A percentile compares a stretch with the other conserved stretches of the same genome.
phyloP scores from a whole-genome alignment of 208 protist genomes.

The Trypanosomatidae sp. region DNA sequence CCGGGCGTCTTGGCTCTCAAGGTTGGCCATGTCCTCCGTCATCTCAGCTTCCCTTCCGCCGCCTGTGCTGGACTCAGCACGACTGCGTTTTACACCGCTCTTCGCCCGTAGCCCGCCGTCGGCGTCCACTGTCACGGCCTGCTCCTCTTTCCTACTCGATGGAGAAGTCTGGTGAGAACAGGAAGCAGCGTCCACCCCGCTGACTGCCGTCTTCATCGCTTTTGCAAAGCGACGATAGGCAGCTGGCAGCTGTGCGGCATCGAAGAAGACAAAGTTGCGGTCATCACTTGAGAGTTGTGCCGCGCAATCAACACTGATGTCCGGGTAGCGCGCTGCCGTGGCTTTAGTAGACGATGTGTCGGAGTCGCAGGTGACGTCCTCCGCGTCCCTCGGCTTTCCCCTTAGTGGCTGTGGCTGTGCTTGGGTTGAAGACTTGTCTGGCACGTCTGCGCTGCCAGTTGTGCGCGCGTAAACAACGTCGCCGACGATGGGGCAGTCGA shows the following conservation, averaged over 20 bases:
- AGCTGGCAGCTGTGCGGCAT: constrained; percentile 16
- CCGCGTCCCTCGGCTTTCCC: neutral
- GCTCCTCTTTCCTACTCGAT: neutral
- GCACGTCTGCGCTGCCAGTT: neutral
- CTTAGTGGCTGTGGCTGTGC: neutral
- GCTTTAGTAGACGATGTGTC: neutral
- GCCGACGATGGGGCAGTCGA: constrained; percentile 84
- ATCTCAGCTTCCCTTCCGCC: neutral
- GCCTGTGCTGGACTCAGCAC: neutral
- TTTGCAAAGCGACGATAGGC: constrained; percentile 10
- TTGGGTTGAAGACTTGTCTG: neutral
- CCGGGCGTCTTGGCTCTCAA: neutral
- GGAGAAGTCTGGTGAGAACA: neutral
- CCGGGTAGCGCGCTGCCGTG: neutral
- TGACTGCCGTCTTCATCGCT: neutral
- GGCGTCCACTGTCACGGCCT: neutral
- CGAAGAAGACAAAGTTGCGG: constrained; percentile 18
- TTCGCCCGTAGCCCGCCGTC: neutral
- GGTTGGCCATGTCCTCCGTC: neutral
- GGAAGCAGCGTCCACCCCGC: neutral
- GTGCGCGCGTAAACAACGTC: constrained; percentile 38
- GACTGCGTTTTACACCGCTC: constrained; percentile 2
- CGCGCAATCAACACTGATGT: neutral
- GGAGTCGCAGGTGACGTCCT: neutral
- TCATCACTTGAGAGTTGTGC: neutral